phyloP scores from a whole-genome alignment of 441 rosid species.

The Sinapis alba region DNA sequence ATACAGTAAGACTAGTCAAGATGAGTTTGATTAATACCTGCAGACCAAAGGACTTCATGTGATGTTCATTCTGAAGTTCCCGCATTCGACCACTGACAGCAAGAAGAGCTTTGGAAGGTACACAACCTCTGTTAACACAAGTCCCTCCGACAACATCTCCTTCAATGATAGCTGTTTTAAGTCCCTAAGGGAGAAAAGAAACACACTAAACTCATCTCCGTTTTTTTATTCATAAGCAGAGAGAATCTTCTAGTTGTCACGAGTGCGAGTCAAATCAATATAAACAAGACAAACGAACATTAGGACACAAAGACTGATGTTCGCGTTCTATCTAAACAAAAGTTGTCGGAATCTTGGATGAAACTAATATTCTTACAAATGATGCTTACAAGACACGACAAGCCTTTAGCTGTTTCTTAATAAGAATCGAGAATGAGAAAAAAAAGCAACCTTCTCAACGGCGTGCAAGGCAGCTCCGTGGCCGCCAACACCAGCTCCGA shows the following conservation, averaged over 20 bases:
- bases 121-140: slow-evolving; percentile 97
- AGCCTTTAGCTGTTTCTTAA: neutral
- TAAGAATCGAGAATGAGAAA: neutral
- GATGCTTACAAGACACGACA: no score
- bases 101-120: slow-evolving; percentile 96
- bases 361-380: no score
- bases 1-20: no score
- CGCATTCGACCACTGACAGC: slow-evolving; percentile 98
- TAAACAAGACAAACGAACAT: neutral
- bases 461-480: slow-evolving; percentile 99
- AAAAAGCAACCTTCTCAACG: slow-evolving; percentile 59
- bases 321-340: neutral
- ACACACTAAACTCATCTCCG: no score
- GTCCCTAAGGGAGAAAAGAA: slow-evolving; percentile 51
- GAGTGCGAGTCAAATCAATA: neutral
- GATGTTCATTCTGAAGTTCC: slow-evolving; percentile 88
- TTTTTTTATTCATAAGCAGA: neutral
- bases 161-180: slow-evolving; percentile 91
- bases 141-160: slow-evolving; percentile 98
- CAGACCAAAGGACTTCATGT: slow-evolving; percentile 88
- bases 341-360: neutral
- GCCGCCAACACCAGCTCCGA: slow-evolving; percentile 99
- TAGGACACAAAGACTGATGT: neutral
- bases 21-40: slow-evolving; percentile 54
- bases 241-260: neutral